Evolutionary conservation across 139 green algal genomes (phyloP), one percentile per base, ranked within the genome.

Genomic region (Chlorella ohadii): DNA sequence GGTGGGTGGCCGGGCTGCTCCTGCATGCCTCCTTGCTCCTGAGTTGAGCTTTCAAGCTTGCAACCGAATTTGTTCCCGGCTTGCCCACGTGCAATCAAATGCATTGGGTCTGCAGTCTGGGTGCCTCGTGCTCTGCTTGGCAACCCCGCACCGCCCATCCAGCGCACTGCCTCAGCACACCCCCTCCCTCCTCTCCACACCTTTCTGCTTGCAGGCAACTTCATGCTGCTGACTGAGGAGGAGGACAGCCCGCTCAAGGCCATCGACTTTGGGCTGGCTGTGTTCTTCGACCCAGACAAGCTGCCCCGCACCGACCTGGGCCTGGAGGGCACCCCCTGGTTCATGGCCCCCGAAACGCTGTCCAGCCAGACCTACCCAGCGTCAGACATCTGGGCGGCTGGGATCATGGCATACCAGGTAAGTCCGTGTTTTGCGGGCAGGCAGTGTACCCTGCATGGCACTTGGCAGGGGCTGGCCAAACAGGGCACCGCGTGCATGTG

Each of bases 261-360:
- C 44, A 96, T 98, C n/a, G 95, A 98, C 82, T 98, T 98, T 92
- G 95, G 95, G 4, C 83, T 98, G 76, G 71, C 90, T 27, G 93
- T 97, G 28, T 97, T 97, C 39, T 98, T 92, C 61, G 90, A 96
- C 31, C 89, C 92, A 22, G 89, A 86, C 28, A 44, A 92, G 41
- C 89, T 97, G 80, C 94, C 94, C 0, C 77, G 93, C 25, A 94
- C 78, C 19, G 92, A 98, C 86, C 88, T 98, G 79, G 95, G 95
- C 1, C 85, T 98, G 74, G 95, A 98, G 83, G 96, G 96, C 74
- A 98, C 96, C n/a, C 93, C 95, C 15, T 97, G 94, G 87, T 95
- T 93, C 87, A 95, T 97, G 92, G 91, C 93, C 0, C 95, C 94
- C 11, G 94, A 98, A 89, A 90, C 91, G 59, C 89, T 98, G 75